Conservation (phyloP, 768 basidiomycete genomes). For the Coprinopsis cinerea region DNA sequence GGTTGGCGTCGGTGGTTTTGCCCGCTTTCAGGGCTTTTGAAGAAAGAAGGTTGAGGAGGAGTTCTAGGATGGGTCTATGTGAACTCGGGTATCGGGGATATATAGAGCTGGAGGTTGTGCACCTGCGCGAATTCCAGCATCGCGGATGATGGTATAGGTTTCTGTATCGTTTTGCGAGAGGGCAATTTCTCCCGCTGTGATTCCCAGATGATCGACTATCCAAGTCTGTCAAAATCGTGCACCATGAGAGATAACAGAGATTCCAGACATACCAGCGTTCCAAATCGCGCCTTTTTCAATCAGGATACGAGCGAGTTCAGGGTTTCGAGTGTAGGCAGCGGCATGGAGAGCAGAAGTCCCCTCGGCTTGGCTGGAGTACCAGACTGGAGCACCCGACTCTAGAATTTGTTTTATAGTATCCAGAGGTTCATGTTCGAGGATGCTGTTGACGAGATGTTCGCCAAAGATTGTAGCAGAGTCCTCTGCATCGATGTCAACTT, state of each 20-base stretch:
- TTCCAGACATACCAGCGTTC: constrained; percentile 60
- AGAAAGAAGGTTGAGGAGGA: constrained; percentile 61
- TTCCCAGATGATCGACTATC: constrained; percentile 68
- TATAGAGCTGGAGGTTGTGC: constrained; percentile 21
- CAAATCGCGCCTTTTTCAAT: constrained; percentile 84
- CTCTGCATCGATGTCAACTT: constrained; percentile 24
- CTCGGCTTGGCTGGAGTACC: constrained; percentile 81
- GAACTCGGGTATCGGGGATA: too few species aligned
- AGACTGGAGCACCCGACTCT: constrained; percentile 69
- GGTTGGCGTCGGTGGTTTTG: constrained; percentile 15
- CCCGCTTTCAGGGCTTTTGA: constrained; percentile 34
- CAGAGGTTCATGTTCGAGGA: constrained; percentile 44
- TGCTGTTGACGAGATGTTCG: constrained; percentile 50
- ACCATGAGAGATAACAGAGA: not conserved
- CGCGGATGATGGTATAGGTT: constrained; percentile 76
- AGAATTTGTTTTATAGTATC: constrained; percentile 45
- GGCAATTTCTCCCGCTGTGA: constrained; percentile 50
- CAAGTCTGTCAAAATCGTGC: not conserved
- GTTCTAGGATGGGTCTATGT: constrained; percentile 49
- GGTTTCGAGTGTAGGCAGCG: constrained; percentile 68
- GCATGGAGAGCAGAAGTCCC: constrained; percentile 86
- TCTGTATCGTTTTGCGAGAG: constrained; percentile 21
- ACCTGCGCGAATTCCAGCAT: constrained; percentile 92
- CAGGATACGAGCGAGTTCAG: constrained; percentile 56
- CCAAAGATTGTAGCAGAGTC: constrained; percentile 50